Base-by-base conservation (phyloP, 2,329 filamentous ascomycete species). In the Beauveria caledonica region DNA sequence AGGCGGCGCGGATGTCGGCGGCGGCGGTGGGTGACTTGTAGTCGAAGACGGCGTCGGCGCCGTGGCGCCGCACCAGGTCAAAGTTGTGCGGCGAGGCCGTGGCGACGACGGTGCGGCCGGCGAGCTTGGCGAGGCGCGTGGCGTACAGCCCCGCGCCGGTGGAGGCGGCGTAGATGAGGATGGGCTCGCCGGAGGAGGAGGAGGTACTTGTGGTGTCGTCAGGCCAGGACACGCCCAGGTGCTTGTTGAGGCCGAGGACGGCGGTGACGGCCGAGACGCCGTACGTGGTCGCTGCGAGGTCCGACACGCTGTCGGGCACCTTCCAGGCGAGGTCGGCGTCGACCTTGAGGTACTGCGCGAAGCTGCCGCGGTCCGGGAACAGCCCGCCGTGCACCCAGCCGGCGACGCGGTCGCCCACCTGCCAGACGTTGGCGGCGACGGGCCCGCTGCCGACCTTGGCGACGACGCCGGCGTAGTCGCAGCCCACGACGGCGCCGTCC, bases 161-260 rank as follows among this genome's bases (percentile, higher is more conserved):
- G 5, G 77, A 74, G 6, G 80, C 82, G 13, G 80, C 80, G 75
- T 79, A 83, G 52, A 74, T 64, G 48, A 77, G 68, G 60, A 80
- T 66, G 2, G 74, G 69, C 56, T 54, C 51, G 50, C 36, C 44
- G 3, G 17, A 19, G 25, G 42, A 5, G 54, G 27, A n/a, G 40
- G 21, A 19, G 62, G 73, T 25, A 17, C 39, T 21, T 1, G 19
- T 5, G n/a, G 29, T 19, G 6, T 11, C 8, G 7, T 39, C 52
- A 4, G 61, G 15, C 50, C 60, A 68, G 1, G 68, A 67, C 9
- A 71, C 25, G 1, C 60, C 66, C 4, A 66, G 66, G 11, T 63
- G 66, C 33, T 64, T 52, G 39, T 67, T 68, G n/a, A 71, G 42
- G 5, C 57, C 62, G 3, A 68, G 61, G 55, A 69, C 62, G 25